phyloP scores from a whole-genome alignment of 768 basidiomycete species.

The Mycena indigotica region DNA sequence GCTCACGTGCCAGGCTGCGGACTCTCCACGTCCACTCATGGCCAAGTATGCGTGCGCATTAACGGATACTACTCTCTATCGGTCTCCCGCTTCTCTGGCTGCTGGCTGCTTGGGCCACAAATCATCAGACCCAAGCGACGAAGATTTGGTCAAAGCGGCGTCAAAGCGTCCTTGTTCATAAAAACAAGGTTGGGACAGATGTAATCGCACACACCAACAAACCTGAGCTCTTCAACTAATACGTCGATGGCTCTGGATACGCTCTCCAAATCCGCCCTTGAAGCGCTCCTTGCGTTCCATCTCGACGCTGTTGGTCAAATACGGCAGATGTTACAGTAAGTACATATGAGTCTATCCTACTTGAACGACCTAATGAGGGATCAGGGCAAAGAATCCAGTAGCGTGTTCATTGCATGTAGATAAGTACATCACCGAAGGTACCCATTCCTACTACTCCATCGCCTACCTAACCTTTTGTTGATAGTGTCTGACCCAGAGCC shows the following conservation, averaged over 20 bases:
- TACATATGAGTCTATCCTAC: not conserved
- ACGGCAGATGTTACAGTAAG: constrained; percentile 4
- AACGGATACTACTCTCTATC: no score
- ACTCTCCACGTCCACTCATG: no score
- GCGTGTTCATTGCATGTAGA: not conserved
- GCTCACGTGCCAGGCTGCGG: not conserved
- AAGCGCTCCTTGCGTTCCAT: constrained; percentile 4
- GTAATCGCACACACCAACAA: not conserved
- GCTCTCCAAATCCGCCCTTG: constrained; percentile 9
- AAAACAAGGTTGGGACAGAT: not conserved
- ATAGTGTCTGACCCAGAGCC: not conserved
- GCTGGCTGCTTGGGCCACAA: no score
- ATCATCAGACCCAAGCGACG: not conserved
- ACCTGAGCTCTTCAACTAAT: not conserved
- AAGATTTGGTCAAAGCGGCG: not conserved
- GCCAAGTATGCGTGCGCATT: no score
- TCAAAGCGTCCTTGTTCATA: not conserved
- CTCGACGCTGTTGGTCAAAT: constrained; percentile 6
- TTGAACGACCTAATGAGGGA: not conserved
- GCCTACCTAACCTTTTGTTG: not conserved
- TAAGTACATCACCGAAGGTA: not conserved
- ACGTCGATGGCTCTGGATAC: not conserved
- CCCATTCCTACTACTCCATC: not conserved
- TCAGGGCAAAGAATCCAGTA: not conserved
- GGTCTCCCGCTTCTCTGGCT: no score